Conservation (phyloP, 371 early-diverging fungal species). For the Syncephalastrum racemosum region DNA sequence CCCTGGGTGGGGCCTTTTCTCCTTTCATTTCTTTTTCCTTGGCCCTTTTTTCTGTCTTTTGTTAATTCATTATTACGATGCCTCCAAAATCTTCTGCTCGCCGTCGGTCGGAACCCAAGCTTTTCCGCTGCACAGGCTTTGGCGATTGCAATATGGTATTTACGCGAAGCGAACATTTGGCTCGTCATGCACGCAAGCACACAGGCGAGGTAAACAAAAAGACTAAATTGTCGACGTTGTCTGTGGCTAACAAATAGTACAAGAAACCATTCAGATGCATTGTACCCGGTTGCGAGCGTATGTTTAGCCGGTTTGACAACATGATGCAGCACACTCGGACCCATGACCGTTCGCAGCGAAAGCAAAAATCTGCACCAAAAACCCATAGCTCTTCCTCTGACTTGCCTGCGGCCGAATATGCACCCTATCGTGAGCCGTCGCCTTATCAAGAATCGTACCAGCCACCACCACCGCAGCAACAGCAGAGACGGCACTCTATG, state of each 20-base stretch:
- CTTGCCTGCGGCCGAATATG: not conserved
- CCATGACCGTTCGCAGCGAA: slow-evolving; percentile 27
- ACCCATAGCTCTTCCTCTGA: not conserved
- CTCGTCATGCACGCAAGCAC: slow-evolving; percentile 53
- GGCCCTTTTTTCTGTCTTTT: not conserved
- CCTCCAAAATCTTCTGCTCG: slow-evolving; percentile 10
- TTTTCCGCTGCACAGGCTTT: slow-evolving; percentile 57
- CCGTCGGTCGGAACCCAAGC: slow-evolving; percentile 36
- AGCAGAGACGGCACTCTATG: slow-evolving; percentile 8
- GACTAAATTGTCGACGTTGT: not conserved
- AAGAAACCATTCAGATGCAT: slow-evolving; percentile 56
- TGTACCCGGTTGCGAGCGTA: slow-evolving; percentile 51
- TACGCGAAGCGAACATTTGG: slow-evolving; percentile 59
- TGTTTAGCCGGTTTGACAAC: slow-evolving; percentile 58
- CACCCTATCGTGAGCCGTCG: not conserved
- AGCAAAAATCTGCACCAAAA: not conserved
- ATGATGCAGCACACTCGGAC: slow-evolving; percentile 65
- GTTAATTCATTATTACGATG: slow-evolving; percentile 5
- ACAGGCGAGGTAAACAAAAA: slow-evolving; percentile 48
- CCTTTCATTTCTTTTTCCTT: slow-evolving; percentile 5
- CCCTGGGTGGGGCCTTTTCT: slow-evolving; percentile 1
- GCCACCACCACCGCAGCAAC: not conserved
- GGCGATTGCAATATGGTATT: slow-evolving; percentile 59
- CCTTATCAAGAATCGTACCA: not conserved
- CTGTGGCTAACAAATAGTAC: not conserved